Evolutionary conservation across 2,329 filamentous ascomycete genomes (phyloP), one percentile per base, ranked within the genome.

Genomic region (Aspergillus pseudonomiae): DNA sequence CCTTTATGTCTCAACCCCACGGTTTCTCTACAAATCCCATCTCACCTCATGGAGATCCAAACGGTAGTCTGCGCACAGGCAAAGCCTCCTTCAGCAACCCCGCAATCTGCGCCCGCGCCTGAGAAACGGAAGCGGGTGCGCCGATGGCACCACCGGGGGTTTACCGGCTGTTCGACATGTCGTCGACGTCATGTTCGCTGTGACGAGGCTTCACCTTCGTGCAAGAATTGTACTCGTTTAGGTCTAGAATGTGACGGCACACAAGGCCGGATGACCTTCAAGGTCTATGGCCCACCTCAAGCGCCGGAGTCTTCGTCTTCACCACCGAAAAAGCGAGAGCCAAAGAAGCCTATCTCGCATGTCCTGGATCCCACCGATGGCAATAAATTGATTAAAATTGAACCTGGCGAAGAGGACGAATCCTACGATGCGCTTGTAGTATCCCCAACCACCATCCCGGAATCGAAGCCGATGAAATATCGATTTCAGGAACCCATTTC

Each of bases 151-250:
- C 77, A 78, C 53, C 76, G 78, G 36, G 77, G 77, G 10, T 80
- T 80, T 59, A 80, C 78, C 1, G 78, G 78, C 11, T 80, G 78
- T 61, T 75, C 75, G 39, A 79, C 77, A 60, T 80, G 78, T 64
- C 76, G 77, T 55, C 73, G 76, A 39, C 76, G 78, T 30, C 78
- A 80, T 71, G 77, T 74, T 57, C 76, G 73, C 66, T 78, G 76
- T 60, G 76, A 78, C 52, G 76, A 77, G 60, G 68, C 75, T 1
- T 75, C 72, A 2, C 76, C 78, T 1, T 71, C 71, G 2, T 80
- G 78, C 67, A 73, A 73, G 53, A 79, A 79, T 60, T 80, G 78
- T 41, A 73, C 72, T 10, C 75, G 76, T 16, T 63, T 79, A 26
- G 70, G 68, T 6, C 64, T 75, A 26, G 70, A 76, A 57, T 77